These are phyloP conservation scores for Kregervanrija delftensis DNA, from an alignment of 805 yeast genomes.

Conservation along the genomic window DNA sequence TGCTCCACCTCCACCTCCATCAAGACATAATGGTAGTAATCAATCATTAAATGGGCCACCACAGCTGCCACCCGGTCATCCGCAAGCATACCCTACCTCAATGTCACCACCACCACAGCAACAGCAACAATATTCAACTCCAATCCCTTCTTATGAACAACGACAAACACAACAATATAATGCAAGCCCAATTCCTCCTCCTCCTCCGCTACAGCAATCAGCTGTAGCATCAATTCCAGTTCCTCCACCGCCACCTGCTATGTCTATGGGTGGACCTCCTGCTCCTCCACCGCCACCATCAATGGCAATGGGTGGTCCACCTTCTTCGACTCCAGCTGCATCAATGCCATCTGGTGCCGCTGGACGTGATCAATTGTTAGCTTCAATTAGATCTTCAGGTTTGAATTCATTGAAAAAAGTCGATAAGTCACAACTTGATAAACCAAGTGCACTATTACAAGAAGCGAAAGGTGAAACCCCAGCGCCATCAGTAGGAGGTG, in stretches of 20 bases:
- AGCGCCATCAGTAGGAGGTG: slow-evolving; percentile 27
- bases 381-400: slow-evolving; percentile 81
- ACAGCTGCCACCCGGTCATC: slow-evolving; percentile 16
- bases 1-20: slow-evolving; percentile 20
- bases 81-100: slow-evolving; percentile 26
- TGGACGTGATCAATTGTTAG: slow-evolving; percentile 74
- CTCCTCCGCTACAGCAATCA: slow-evolving; percentile 25
- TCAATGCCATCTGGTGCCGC: slow-evolving; percentile 36
- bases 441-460: slow-evolving; percentile 64
- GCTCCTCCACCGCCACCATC: slow-evolving; percentile 29
- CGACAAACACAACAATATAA: too few relatives aligned
- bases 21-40: slow-evolving; percentile 8
- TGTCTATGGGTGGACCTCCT: slow-evolving; percentile 28
- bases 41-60: slow-evolving; percentile 1
- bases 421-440: slow-evolving; percentile 78
- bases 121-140: slow-evolving; percentile 1
- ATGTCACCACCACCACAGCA: slow-evolving; percentile 32
- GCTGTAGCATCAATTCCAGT: slow-evolving; percentile 10
- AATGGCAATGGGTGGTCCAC: slow-evolving; percentile 12
- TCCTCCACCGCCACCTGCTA: slow-evolving; percentile 18
- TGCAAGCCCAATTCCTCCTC: slow-evolving; percentile 14
- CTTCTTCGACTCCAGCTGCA: slow-evolving; percentile 31
- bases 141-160: slow-evolving; percentile 2
- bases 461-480: slow-evolving; percentile 64
- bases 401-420: slow-evolving; percentile 62